Evolutionary conservation across 2,329 filamentous ascomycete genomes (phyloP), one percentile per base, ranked within the genome.

Genomic region (Aspergillus sp.): DNA sequence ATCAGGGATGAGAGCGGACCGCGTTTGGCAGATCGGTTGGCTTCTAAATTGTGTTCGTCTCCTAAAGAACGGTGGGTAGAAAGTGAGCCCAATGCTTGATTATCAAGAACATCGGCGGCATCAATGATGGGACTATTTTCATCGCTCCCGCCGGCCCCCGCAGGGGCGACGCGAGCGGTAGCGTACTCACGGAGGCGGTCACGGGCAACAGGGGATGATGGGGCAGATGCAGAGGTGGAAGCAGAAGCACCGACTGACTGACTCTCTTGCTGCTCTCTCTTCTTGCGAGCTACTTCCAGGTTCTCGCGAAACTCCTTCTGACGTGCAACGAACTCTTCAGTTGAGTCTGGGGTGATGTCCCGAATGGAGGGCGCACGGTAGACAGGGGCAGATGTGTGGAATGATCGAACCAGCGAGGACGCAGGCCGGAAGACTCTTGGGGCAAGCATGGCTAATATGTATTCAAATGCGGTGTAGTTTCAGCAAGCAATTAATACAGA

Each of bases 241-340:
- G 75, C 69, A 74, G 76, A 71, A 70, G 74, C 71, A 72, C 78
- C 75, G 75, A 77, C 71, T 71, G 74, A 88, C 86, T 85, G 78
- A 96, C 92, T 93, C 83, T 92, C 89, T 87, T 90, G 88, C 81
- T 86, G 81, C 77, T 89, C 85, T 78, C 90, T 89, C 76, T 81
- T 82, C 80, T 88, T 89, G 77, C 90, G 87, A 73, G 86, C 87
- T 76, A 88, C 84, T 68, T 87, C 84, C 68, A 96, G 80, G 74
- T 89, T 85, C 76, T 93, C 87, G 73, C 95, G 89, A 79, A 97
- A 98, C 70, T 87, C 83, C 76, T 88, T 89, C 80, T 96, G 93
- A 76, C 89, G 91, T 69, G 83, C 79, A 73, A 90, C 91, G 83
- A 98, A 99, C 56, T 83, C 81, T 53, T 87, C 81, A 63, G 90